Evolutionary conservation across 2,329 filamentous ascomycete species (phyloP).

Genomic region (Sporothrix luriei): DNA sequence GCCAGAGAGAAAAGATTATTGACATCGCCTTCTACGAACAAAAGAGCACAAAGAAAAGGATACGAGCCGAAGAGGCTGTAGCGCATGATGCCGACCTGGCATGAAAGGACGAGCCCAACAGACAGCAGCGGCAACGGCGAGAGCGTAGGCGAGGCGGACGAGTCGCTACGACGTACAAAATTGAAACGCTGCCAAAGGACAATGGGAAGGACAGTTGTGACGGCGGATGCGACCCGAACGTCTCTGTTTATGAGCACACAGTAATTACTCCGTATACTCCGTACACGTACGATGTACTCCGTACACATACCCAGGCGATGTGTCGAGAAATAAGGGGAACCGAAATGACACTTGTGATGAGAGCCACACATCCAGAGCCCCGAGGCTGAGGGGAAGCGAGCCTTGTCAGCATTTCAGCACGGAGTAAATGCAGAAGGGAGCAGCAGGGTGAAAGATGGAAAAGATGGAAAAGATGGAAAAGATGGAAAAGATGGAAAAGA

Average conservation of each 20-base stretch:
- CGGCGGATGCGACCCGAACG: constrained; percentile 16
- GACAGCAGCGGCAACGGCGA: constrained; percentile 8
- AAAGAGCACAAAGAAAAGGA: background rate
- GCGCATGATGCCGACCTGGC: background rate
- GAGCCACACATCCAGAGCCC: background rate
- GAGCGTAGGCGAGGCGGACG: background rate
- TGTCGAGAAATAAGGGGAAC: constrained; percentile 5
- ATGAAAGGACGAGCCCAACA: background rate
- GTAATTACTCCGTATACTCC: no score
- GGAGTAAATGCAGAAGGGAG: background rate
- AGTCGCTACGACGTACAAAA: background rate
- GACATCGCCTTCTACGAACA: background rate
- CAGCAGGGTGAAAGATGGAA: background rate
- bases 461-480: background rate
- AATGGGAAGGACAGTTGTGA: background rate
- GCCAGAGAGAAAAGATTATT: background rate
- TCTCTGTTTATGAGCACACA: background rate
- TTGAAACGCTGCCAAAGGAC: background rate
- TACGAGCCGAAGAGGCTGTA: background rate
- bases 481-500: background rate
- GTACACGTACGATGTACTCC: no score
- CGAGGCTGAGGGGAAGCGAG: background rate
- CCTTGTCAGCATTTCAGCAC: background rate
- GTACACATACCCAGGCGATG: background rate
- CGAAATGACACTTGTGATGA: constrained; percentile 10